Evolutionary conservation across 2,329 filamentous ascomycete species (phyloP).

Genomic region (Pseudogymnoascus sp.): DNA sequence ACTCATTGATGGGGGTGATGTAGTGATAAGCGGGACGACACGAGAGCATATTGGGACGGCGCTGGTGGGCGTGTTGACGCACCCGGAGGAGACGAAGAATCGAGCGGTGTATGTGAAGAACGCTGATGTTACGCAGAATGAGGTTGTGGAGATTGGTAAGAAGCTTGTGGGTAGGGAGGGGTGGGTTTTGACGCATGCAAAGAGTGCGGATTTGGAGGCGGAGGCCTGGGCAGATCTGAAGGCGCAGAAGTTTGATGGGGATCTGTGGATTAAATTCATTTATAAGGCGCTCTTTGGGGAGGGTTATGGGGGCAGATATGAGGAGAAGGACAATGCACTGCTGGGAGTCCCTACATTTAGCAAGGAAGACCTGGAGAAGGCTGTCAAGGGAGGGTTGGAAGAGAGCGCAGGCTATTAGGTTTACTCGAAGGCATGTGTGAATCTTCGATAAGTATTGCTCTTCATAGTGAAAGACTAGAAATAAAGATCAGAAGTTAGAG

Average conservation of each 20-base stretch:
- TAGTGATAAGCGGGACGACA: conserved; percentile 39
- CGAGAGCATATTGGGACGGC: conserved; percentile 39
- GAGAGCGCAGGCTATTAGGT: neutral
- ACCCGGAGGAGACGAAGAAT: conserved; percentile 47
- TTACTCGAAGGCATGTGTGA: neutral
- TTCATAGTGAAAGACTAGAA: neutral
- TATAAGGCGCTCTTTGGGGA: conserved; percentile 28
- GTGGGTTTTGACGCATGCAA: conserved; percentile 21
- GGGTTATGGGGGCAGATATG: conserved; percentile 29
- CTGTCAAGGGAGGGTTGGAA: conserved; percentile 18
- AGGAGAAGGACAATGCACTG: conserved; percentile 34
- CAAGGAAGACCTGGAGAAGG: conserved; percentile 33
- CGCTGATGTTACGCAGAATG: conserved; percentile 36
- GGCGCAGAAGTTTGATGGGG: conserved; percentile 23
- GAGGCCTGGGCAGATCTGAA: conserved; percentile 19
- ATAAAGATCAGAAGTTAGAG: neutral
- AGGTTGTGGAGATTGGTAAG: conserved; percentile 30
- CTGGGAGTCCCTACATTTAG: conserved; percentile 37
- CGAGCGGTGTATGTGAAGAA: conserved; percentile 39
- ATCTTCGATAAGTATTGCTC: neutral
- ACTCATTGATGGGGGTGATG: conserved; percentile 43
- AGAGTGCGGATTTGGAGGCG: conserved; percentile 17
- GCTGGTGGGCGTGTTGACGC: conserved; percentile 39
- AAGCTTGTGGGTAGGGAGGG: conserved; percentile 27
- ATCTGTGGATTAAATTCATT: conserved; percentile 30